Percentiles rank a stretch among this genome's conserved stretches.
Conservation (phyloP, 805 yeast species). For the Hanseniaspora guilliermondii region DNA sequence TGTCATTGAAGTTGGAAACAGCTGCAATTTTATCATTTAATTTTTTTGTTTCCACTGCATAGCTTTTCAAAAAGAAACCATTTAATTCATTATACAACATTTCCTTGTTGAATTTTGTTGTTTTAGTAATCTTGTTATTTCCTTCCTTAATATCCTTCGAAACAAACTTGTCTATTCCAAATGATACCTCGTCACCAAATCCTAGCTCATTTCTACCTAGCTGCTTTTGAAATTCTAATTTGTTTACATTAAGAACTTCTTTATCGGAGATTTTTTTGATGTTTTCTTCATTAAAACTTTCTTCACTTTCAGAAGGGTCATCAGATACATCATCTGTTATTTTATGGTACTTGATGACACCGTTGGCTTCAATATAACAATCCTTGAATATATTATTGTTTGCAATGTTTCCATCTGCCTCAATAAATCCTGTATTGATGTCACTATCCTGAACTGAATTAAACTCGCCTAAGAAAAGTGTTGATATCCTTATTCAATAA, state of each 20-base stretch:
- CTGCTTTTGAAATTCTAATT: background rate
- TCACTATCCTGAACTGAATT: background rate
- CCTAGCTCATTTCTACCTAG: background rate
- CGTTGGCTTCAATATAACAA: constrained; percentile 10
- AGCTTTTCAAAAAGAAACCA: background rate
- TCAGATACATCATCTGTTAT: background rate
- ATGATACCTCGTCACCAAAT: background rate
- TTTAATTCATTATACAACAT: constrained; percentile 1
- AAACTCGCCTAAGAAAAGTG: constrained; percentile 12
- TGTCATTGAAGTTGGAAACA: background rate
- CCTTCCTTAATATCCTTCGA: background rate
- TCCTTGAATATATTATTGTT: background rate
- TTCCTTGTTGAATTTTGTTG: background rate
- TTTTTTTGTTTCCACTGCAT: background rate
- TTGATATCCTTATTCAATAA: background rate
- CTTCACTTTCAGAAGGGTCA: background rate
- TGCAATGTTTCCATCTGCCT: background rate
- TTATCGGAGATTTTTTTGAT: background rate
- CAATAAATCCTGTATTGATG: background rate
- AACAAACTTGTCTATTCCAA: background rate
- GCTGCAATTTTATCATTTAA: background rate
- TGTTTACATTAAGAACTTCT: background rate
- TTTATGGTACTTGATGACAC: constrained; percentile 2
- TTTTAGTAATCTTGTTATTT: background rate
- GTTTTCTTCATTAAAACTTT: background rate